Percentiles rank a stretch among this genome's conserved stretches.
Conservation (phyloP, 2,329 filamentous ascomycete species). For the Curvularia lunata region DNA sequence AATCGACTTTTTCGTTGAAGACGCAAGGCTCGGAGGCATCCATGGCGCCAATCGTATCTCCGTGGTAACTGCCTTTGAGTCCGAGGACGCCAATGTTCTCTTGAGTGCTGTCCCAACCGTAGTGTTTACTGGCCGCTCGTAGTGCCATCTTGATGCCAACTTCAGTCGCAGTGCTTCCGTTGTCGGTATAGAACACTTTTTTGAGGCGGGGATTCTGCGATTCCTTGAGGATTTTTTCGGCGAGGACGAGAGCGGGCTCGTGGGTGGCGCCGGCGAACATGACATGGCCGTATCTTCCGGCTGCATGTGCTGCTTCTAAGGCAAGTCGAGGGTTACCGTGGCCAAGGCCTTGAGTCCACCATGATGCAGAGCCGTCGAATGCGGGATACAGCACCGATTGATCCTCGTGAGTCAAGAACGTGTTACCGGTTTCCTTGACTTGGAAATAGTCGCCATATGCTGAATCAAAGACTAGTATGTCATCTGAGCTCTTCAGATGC, state of each 20-base stretch:
- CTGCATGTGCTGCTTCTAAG: constrained; percentile 78
- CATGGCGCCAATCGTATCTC: constrained; percentile 89
- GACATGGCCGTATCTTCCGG: constrained; percentile 83
- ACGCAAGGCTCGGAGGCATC: constrained; percentile 78
- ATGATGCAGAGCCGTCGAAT: constrained; percentile 84
- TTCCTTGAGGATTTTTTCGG: constrained; percentile 66
- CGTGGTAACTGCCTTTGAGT: constrained; percentile 81
- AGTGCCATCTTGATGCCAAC: constrained; percentile 87
- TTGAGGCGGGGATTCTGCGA: constrained; percentile 69
- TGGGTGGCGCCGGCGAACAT: constrained; percentile 87
- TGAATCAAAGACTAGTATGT: constrained; percentile 79
- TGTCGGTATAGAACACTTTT: constrained; percentile 83
- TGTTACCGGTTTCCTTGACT: constrained; percentile 52
- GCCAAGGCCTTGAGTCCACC: constrained; percentile 87
- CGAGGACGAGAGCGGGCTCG: constrained; percentile 73
- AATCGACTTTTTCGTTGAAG: constrained; percentile 84
- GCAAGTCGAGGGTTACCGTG: constrained; percentile 76
- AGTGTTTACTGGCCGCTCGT: constrained; percentile 69
- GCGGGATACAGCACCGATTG: constrained; percentile 64
- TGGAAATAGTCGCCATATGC: constrained; percentile 82
- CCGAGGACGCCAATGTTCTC: constrained; percentile 72
- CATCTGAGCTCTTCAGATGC: constrained; percentile 62
- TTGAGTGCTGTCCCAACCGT: constrained; percentile 66
- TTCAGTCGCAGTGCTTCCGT: constrained; percentile 82
- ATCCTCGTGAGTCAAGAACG: constrained; percentile 22